These are phyloP conservation scores for Suillus alpinus DNA, from an alignment of 768 basidiomycete species.

Conservation along the genomic window DNA sequence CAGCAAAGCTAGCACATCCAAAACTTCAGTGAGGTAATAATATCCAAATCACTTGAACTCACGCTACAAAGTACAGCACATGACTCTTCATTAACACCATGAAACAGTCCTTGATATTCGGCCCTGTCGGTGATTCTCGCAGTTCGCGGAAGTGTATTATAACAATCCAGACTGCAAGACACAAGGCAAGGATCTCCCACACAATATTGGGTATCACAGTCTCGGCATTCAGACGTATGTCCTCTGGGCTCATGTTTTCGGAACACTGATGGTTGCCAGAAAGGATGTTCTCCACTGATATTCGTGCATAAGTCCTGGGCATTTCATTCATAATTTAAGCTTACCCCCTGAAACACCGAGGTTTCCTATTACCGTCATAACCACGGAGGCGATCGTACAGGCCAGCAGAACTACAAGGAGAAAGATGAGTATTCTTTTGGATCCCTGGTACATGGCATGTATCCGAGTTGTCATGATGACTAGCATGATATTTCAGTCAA, in stretches of 20 bases:
- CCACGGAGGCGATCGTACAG: neutral
- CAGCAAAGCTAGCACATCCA: neutral
- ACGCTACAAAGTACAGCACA: neutral
- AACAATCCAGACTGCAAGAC: neutral
- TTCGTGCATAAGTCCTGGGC: neutral
- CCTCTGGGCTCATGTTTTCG: neutral
- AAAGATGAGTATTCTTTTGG: neutral
- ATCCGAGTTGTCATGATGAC: neutral
- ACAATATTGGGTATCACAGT: neutral
- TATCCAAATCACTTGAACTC: neutral
- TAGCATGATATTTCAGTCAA: neutral
- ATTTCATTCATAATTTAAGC: neutral
- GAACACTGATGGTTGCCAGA: neutral
- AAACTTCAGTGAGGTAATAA: neutral
- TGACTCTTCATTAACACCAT: neutral
- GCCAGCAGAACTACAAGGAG: neutral
- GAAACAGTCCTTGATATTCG: neutral
- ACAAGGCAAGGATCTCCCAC: neutral
- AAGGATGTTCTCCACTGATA: neutral
- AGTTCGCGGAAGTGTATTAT: neutral
- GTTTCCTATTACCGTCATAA: neutral
- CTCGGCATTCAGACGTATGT: neutral
- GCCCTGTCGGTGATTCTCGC: neutral
- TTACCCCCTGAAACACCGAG: neutral
- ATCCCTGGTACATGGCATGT: neutral